Percentiles rank a stretch among this genome's conserved stretches.
Conservation (phyloP, 768 basidiomycete genomes). For the Grammothele lineata region DNA sequence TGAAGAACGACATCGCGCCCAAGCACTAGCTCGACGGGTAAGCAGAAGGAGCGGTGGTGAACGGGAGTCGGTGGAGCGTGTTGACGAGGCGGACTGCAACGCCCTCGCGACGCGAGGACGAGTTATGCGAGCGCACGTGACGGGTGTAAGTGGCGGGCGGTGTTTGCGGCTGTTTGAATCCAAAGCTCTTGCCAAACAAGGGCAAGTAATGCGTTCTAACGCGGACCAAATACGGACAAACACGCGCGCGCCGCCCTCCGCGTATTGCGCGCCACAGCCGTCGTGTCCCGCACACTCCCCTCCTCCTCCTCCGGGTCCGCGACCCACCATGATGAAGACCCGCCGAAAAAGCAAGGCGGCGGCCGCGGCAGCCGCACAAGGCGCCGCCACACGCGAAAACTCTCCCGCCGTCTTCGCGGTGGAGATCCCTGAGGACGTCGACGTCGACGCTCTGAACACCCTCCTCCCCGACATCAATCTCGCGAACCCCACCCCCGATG, state of each 20-base stretch:
- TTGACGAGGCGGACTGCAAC: neutral
- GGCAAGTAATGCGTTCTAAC: no score
- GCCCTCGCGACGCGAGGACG: slow-evolving; percentile 15
- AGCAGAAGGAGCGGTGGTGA: neutral
- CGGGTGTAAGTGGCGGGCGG: neutral
- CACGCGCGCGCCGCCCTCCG: no score
- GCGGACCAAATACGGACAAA: no score
- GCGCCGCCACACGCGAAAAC: slow-evolving; percentile 30
- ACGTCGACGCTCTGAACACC: slow-evolving; percentile 52
- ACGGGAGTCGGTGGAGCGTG: neutral
- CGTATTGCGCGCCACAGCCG: slow-evolving; percentile 13
- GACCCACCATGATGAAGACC: slow-evolving; percentile 40
- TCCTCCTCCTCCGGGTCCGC: slow-evolving; percentile 13
- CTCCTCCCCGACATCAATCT: slow-evolving; percentile 62
- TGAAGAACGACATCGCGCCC: slow-evolving; percentile 72
- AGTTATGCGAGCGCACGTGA: slow-evolving; percentile 12
- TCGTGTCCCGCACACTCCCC: slow-evolving; percentile 2
- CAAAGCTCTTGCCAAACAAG: slow-evolving; percentile 21
- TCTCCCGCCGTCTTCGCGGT: slow-evolving; percentile 34
- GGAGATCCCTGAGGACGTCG: slow-evolving; percentile 62
- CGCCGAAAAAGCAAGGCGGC: slow-evolving; percentile 60
- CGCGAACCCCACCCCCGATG: slow-evolving; percentile 52
- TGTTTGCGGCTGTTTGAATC: slow-evolving; percentile 22
- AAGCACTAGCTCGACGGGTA: neutral
- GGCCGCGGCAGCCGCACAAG: slow-evolving; percentile 32